Base-by-base conservation (phyloP, 2,329 filamentous ascomycete species). In the Colletotrichum paranaense region DNA sequence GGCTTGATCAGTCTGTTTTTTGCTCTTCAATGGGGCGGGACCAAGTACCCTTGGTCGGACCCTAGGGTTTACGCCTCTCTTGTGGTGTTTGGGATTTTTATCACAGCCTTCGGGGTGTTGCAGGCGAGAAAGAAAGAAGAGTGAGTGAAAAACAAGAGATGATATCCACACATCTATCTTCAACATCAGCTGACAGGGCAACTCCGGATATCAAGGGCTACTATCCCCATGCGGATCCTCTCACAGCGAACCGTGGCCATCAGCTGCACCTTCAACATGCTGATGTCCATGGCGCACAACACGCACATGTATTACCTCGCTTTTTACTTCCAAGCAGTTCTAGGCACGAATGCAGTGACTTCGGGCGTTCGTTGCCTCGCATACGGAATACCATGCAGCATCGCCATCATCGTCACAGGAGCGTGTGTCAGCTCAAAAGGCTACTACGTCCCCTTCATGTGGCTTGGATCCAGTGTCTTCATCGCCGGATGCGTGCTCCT, bases 241-340 rank as follows among this genome's bases (percentile, higher is more conserved):
- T 42, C 22, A 7, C 58, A 60, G 22, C 58, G 35, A n/a, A 60
- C 58, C n/a, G 58, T 60, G 35, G 57, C 57, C 57, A 60, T 60
- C 35, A 42, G 32, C 58, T 42, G 58, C 58, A 19, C 22, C 32
- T 42, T 60, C 58, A 42, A 60, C 22, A 60, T 60, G 58, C 32
- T 42, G 2, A 42, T 42, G 22, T 60, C 58, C 11, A 42, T 26
- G 58, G 58, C 58, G 5, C 32, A 42, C 8, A 60, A 42, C 14
- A 28, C 58, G 3, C 58, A 60, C 14, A 60, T 42, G 32, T 60
- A 42, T 16, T 60, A 42, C 5, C 35, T 60, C 7, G 32, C 58
- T 4, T 60, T 60, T 3, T 60, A 60, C 58, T 60, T 60, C 24
- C 58, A 60, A 6, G 58, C 35, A 16, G 58, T 60, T 7, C 16